Evolutionary conservation across 1,139 yeast genomes (phyloP), one percentile per base, ranked within the genome.

Genomic region (Candida sp.): DNA sequence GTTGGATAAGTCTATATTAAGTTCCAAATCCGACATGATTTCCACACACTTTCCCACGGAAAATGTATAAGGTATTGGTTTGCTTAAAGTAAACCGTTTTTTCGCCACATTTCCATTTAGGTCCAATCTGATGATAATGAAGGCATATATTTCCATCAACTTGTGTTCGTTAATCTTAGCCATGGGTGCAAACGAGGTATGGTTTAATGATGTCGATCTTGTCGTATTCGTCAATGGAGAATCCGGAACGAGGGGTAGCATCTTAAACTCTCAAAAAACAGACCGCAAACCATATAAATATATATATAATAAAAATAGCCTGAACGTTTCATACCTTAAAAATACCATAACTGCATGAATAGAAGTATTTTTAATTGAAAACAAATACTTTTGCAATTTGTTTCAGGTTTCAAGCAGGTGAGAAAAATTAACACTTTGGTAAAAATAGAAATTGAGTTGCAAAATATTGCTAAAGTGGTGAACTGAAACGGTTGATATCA

Each of bases 41-140:
- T 58, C 54, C 1, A 84, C 50, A 0, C 90, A 95, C 2, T 70
- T 75, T 3, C 70, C 68, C 0, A 76, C 48, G 0, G 73, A 57
- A 57, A 89, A 89, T 1, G 83, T 61, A 56, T 56, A 89, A 0
- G 86, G 81, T 49, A 67, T 61, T 0, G 45, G 36, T 44, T 61
- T 66, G 25, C 43, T 25, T 34, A 57, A 43, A 23, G 41, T 45
- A 33, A 54, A 49, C 43, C 45, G 47, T 12, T 45, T 44, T 23
- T 41, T 44, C 2, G 39, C 21, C 5, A 36, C 44, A 4, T 40
- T 57, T 21, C 61, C 72, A 32, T 60, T 60, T 35, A 82, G 59
- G 4, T 77, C 60, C 34, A 83, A 63, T 35, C 80, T 68, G 21
- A 82, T 68, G 1, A 84, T 52, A 54, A 81, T 56, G 37, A 81